Conservation (phyloP, 2,329 filamentous ascomycete genomes). For the Exophiala calicioides region DNA sequence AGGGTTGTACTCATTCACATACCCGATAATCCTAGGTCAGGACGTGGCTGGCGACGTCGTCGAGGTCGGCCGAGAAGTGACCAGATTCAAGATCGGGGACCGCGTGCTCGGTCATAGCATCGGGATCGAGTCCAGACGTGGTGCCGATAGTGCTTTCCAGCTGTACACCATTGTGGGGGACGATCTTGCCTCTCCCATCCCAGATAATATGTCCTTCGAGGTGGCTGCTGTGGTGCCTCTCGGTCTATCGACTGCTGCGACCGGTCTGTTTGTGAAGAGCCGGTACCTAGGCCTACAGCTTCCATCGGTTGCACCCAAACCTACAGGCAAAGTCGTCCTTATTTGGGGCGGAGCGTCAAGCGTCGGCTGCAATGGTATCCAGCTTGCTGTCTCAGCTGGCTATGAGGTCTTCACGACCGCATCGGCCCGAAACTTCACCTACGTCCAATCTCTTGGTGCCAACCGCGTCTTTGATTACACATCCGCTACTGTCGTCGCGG, state of each 20-base stretch:
- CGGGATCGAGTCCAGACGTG: constrained; percentile 15
- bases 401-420: constrained; percentile 40
- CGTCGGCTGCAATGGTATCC: constrained; percentile 37
- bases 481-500: constrained; percentile 33
- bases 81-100: constrained; percentile 31
- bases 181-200: constrained; percentile 33
- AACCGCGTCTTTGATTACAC: constrained; percentile 45
- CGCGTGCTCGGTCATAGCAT: constrained; percentile 34
- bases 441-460: constrained; percentile 35
- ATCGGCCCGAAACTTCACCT: constrained; percentile 34
- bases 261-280: constrained; percentile 34
- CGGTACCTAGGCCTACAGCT: constrained; percentile 31
- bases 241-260: constrained; percentile 37
- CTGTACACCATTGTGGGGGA: constrained; percentile 31
- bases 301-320: constrained; percentile 17
- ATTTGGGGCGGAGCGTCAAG: constrained; percentile 45
- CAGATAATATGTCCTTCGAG: constrained; percentile 36
- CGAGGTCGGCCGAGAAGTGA: constrained; percentile 24
- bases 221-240: constrained; percentile 41
- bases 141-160: constrained; percentile 33
- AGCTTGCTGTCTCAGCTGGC: constrained; percentile 43
- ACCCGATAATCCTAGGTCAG: constrained; percentile 26
- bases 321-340: constrained; percentile 27
- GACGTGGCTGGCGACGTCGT: constrained; percentile 26
- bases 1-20: constrained; percentile 28